Evolutionary conservation across 805 yeast species (phyloP), one percentile per base, ranked within the genome.

Genomic region (Hyphopichia homilentoma): DNA sequence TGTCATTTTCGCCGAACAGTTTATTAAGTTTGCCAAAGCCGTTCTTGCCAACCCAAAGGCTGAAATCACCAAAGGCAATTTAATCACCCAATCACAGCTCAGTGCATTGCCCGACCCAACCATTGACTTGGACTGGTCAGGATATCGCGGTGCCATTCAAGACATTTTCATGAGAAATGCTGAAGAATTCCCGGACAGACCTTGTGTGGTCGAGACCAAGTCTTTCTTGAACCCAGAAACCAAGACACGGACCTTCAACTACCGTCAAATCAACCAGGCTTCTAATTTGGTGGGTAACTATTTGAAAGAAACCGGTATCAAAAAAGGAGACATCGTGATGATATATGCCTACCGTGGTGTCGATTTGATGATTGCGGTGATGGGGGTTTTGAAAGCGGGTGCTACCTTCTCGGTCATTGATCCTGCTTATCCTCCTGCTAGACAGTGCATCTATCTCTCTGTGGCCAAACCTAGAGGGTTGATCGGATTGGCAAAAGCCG

Each of bases 351-450:
- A 90, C 52, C 79, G 99, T 61, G 96, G 97, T 48, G 98, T 93
- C 6, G 99, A 93, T 55, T 69, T 93, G 41, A 86, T 93, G 77
- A 86, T 94, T 26, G 94, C 97, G 5, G 97, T 93, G 12, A 81
- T 93, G 84, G 99, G 97, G 60, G 96, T 88, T 14, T 75, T 93
- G 56, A 93, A 93, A 65, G 97, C 98, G 1, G 99, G 99, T 47
- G 97, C 96, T 12, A 90, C 98, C 0, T 93, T 93, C 58, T 89
- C 97, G 7, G 99, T 93, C 15, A 94, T 93, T 43, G 99, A 93
- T 56, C 98, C 98, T 6, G 97, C 97, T 4, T 93, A 93, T 59
- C 99, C 99, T 26, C 96, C 98, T 12, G 95, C 95, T 7, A 79
- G 99, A 61, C 99, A 93, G 61, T 93, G 86, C 43, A 77, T 93